Conservation (phyloP, 257 asterid genomes). For the Fraxinus americana region DNA sequence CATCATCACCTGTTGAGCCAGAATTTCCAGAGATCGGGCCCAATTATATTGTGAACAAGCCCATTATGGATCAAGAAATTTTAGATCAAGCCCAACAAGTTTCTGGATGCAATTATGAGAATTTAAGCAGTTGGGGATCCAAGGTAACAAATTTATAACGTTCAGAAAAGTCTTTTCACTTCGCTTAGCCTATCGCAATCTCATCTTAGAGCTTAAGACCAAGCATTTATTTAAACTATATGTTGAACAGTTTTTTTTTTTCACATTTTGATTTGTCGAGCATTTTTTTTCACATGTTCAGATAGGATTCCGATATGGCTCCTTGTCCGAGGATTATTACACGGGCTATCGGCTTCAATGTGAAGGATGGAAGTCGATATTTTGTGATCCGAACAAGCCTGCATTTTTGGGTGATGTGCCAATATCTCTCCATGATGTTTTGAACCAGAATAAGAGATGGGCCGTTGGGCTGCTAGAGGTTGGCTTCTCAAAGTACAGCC, state of each 20-base stretch:
- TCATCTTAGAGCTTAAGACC: too few relatives aligned
- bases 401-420: slow-evolving; percentile 75
- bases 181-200: neutral
- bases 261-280: neutral
- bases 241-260: neutral
- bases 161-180: too few relatives aligned
- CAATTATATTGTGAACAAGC: slow-evolving; percentile 31
- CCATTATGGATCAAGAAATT: slow-evolving; percentile 32
- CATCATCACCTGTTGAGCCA: slow-evolving; percentile 36
- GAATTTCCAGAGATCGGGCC: slow-evolving; percentile 53
- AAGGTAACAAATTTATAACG: slow-evolving; percentile 37
- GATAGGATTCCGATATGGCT: slow-evolving; percentile 79
- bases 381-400: slow-evolving; percentile 59
- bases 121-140: slow-evolving; percentile 61
- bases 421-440: slow-evolving; percentile 50
- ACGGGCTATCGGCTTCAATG: slow-evolving; percentile 63
- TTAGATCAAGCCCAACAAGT: slow-evolving; percentile 53
- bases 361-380: slow-evolving; percentile 80
- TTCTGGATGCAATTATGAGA: slow-evolving; percentile 60
- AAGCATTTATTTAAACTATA: neutral
- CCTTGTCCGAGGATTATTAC: slow-evolving; percentile 74
- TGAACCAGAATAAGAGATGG: slow-evolving; percentile 72
- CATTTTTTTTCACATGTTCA: slow-evolving; percentile 4
- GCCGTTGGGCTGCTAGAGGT: slow-evolving; percentile 74
- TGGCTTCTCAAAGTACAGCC: slow-evolving; percentile 51